Evolutionary conservation across 108 stramenopile genomes (phyloP).

Genomic region (Conticribra weissflogii): DNA sequence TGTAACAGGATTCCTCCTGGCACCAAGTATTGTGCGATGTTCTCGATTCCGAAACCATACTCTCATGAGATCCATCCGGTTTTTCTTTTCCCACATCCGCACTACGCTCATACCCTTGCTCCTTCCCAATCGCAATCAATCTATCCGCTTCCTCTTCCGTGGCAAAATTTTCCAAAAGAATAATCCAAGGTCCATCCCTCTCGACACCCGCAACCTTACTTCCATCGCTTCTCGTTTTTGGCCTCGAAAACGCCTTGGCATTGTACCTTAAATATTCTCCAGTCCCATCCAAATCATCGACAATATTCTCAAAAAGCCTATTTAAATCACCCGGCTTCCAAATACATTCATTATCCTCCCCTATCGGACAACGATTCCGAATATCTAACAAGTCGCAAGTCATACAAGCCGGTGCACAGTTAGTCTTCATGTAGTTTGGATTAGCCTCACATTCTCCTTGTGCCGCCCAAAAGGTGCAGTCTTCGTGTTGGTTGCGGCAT

Average conservation of each 20-base stretch:
- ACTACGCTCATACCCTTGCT: conserved; percentile 55
- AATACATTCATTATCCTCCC: conserved; percentile 45
- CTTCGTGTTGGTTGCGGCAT: conserved; percentile 34
- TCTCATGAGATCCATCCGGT: conserved; percentile 68
- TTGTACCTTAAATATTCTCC: conserved; percentile 54
- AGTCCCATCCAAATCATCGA: conserved; percentile 69
- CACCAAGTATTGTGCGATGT: conserved; percentile 78
- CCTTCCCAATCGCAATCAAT: conserved; percentile 60
- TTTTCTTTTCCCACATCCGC: conserved; percentile 64
- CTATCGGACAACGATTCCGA: conserved; percentile 52
- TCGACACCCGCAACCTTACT: conserved; percentile 26
- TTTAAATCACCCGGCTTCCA: conserved; percentile 76
- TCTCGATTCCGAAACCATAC: conserved; percentile 26
- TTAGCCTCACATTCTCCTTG: conserved; percentile 56
- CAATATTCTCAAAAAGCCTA: conserved; percentile 67
- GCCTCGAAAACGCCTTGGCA: conserved; percentile 65
- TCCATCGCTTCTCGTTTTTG: conserved; percentile 41
- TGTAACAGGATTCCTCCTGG: conserved; percentile 41
- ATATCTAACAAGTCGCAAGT: conserved; percentile 45
- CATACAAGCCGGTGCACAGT: conserved; percentile 44
- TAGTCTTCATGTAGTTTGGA: conserved; percentile 50
- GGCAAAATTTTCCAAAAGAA: conserved; percentile 78
- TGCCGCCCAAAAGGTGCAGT: conserved; percentile 54
- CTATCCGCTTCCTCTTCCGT: conserved; percentile 62
- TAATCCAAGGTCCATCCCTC: conserved; percentile 78